Base-by-base conservation (phyloP, 331 rosid species). In the Pyrus hybrid region DNA sequence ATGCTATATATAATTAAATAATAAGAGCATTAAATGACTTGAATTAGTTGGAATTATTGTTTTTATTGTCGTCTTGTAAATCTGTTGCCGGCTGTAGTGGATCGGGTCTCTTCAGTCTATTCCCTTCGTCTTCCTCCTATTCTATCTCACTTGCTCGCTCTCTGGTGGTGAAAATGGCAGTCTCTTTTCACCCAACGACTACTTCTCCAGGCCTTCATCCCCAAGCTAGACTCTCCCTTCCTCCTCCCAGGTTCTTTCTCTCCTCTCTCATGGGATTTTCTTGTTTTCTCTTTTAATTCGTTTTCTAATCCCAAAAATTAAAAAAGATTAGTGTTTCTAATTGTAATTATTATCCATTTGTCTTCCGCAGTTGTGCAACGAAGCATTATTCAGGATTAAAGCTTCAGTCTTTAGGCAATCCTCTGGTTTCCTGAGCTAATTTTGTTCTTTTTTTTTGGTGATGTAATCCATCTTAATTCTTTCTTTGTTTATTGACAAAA, bases 371-470 rank as follows among this genome's bases (percentile, higher is more conserved):
- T 77, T 72, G 74, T 70, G 68, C 80, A 22, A 79, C 91, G n/a
- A 94, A 87, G 81, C 83, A 88, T 76, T 89, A 85, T 83, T 84
- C 97, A 4, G 97, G 97, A 58, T 69, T 94, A 74, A 94, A 86
- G 83, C 93, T 80, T 80, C 97, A 91, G 86, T 82, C 93, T 82
- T 28, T 83, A 51, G 67, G 97, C 87, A 30, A 23, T 78, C 56
- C 43, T 9, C 43, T 37, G 13, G 33, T 77, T 26, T 32, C 11
- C 29, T 26, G 11, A 13, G 53, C 20, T 81, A 18, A 6, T 33
- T 68, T 35, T 45, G 62, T 10, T 60, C 29, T 30, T 43, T 9
- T 22, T 41, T 11, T 13, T 1, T 41, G 57, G 33, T 8, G 7
- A 63, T 72, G 56, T 77, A n/a, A 35, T 64, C 41, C 43, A 37